Evolutionary conservation across 2,329 filamentous ascomycete species (phyloP).

Genomic region (Pseudogymnoascus sp.): DNA sequence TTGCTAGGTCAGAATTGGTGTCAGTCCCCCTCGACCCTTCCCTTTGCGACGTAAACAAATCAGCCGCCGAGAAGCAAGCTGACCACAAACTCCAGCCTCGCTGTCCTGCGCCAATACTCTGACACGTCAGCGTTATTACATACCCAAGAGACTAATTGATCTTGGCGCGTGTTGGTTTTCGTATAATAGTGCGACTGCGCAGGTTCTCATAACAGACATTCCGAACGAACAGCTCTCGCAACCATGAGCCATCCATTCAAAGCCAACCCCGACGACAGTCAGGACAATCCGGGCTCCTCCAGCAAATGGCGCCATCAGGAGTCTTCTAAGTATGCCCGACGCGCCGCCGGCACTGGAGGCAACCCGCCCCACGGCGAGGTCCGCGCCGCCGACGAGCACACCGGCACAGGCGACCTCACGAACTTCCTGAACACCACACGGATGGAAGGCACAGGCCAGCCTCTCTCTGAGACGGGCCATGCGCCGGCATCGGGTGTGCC

Average conservation of each 20-base stretch:
- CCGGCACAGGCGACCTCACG: conserved; percentile 44
- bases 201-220: conserved; percentile 18
- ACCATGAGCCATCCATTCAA: conserved; percentile 19
- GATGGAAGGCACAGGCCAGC: conserved; percentile 28
- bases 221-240: conserved; percentile 22
- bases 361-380: conserved; percentile 23
- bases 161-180: background rate
- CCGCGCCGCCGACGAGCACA: conserved; percentile 34
- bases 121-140: background rate
- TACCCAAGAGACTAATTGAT: background rate
- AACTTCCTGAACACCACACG: conserved; percentile 49
- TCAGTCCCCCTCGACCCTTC: background rate
- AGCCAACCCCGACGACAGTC: conserved; percentile 26
- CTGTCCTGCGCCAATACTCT: background rate
- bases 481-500: conserved; percentile 21
- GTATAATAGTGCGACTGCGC: background rate
- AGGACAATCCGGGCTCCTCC: conserved; percentile 49
- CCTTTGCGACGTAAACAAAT: conserved; percentile 3
- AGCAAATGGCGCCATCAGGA: conserved; percentile 59
- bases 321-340: conserved; percentile 46
- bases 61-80: background rate
- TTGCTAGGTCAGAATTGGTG: background rate
- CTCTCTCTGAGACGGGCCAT: background rate
- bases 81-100: background rate
- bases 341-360: conserved; percentile 31